These are phyloP conservation scores for Emmonsia crescens DNA, from an alignment of 2,329 filamentous ascomycete genomes.

Conservation along the genomic window DNA sequence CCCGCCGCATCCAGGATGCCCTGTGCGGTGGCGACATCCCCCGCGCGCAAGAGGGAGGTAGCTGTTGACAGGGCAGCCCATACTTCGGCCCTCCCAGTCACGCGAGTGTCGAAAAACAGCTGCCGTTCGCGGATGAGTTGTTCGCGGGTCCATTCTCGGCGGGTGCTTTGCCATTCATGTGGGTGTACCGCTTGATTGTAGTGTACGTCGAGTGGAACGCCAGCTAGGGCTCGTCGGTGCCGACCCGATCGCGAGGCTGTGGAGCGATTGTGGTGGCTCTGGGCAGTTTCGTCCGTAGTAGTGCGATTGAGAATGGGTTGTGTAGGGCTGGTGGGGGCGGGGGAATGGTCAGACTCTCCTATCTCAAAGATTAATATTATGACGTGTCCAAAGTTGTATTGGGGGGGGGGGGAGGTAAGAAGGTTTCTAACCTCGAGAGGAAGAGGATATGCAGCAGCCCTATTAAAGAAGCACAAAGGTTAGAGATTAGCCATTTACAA, in stretches of 20 bases:
- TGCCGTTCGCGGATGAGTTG: slow-evolving; percentile 59
- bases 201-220: slow-evolving; percentile 41
- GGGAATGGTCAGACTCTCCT: slow-evolving; percentile 8
- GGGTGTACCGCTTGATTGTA: slow-evolving; percentile 59
- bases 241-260: slow-evolving; percentile 8
- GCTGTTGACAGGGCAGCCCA: slow-evolving; percentile 67
- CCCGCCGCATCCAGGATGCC: slow-evolving; percentile 68
- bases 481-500: not conserved
- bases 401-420: not conserved
- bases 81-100: slow-evolving; percentile 64
- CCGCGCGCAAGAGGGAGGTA: slow-evolving; percentile 55
- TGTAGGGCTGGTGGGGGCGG: not conserved
- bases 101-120: slow-evolving; percentile 85
- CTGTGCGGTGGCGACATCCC: slow-evolving; percentile 60
- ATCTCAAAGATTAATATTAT: not conserved
- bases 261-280: slow-evolving; percentile 9
- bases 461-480: slow-evolving; percentile 10
- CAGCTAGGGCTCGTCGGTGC: slow-evolving; percentile 12
- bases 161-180: slow-evolving; percentile 55
- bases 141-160: slow-evolving; percentile 57
- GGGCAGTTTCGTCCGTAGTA: slow-evolving; percentile 4
- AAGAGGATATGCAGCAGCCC: slow-evolving; percentile 32
- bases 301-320: slow-evolving; percentile 10
- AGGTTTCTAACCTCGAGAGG: slow-evolving; percentile 21
- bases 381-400: not conserved